A percentile compares a stretch with the other conserved stretches of the same genome.
These are phyloP conservation scores for Ophiostoma australiae DNA, from an alignment of 2,329 filamentous ascomycete species.

Conservation along the genomic window DNA sequence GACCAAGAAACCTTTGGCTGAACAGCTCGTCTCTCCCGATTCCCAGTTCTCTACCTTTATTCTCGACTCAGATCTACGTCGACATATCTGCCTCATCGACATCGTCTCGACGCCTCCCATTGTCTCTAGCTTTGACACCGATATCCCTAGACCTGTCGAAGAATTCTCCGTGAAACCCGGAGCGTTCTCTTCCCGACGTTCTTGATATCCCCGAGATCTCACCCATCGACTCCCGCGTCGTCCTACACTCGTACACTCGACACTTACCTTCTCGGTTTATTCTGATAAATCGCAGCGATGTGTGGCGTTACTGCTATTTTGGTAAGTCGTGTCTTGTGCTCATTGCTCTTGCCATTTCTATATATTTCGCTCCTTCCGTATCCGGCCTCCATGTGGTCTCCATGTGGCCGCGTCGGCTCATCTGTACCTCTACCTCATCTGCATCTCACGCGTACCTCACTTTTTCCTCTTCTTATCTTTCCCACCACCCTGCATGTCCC, in stretches of 20 bases:
- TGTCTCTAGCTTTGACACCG: neutral
- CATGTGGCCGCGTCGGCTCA: neutral
- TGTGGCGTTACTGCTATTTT: slow-evolving; percentile 25
- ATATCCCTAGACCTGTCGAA: neutral
- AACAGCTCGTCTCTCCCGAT: slow-evolving; percentile 13
- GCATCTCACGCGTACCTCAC: neutral
- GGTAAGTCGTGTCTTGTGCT: slow-evolving; percentile 17
- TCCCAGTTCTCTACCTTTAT: neutral
- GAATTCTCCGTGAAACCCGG: slow-evolving; percentile 3
- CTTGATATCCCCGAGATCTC: neutral
- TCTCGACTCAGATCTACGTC: neutral
- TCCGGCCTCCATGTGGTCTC: neutral
- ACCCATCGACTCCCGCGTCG: neutral
- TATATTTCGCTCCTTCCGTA: neutral
- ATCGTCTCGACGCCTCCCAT: neutral
- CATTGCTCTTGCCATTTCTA: neutral
- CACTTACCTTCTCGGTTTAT: neutral
- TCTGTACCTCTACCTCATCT: slow-evolving; percentile 8
- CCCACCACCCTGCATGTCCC: neutral
- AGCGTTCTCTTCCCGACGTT: neutral
- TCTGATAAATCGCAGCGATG: slow-evolving; percentile 20
- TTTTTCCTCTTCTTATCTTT: neutral
- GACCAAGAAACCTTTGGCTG: slow-evolving; percentile 14
- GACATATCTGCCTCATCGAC: neutral
- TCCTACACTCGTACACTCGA: neutral